phyloP scores from a whole-genome alignment of 2,329 filamentous ascomycete genomes.

The Colletotrichum eleusines region DNA sequence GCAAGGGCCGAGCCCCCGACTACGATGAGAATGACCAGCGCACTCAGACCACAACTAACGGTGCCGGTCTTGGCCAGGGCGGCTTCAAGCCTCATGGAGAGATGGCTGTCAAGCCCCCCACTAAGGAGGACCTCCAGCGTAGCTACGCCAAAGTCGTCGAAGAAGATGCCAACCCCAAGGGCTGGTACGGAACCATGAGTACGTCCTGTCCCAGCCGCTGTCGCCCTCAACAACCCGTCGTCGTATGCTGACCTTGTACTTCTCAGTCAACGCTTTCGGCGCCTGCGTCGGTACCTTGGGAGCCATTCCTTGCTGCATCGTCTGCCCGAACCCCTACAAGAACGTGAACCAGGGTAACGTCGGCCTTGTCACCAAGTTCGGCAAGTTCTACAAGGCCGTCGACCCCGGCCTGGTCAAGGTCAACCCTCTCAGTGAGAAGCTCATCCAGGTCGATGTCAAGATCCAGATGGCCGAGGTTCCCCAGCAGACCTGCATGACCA shows the following conservation, averaged over 20 bases:
- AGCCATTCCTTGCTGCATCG: conserved; percentile 90
- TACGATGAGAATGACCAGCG: conserved; percentile 35
- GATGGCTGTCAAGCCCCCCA: conserved; percentile 83
- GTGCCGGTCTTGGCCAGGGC: conserved; percentile 44
- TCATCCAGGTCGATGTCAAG: conserved; percentile 97
- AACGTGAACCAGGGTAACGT: conserved; percentile 93
- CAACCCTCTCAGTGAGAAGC: conserved; percentile 91
- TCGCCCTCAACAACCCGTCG: background rate
- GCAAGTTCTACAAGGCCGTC: conserved; percentile 92
- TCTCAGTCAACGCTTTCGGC: conserved; percentile 79
- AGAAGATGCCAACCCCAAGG: conserved; percentile 77
- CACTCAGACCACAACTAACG: conserved; percentile 22
- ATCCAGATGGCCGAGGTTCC: conserved; percentile 96
- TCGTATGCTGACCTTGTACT: conserved; percentile 19
- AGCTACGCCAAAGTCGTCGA: conserved; percentile 77
- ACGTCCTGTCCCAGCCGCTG: conserved; percentile 52
- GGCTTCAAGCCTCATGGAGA: conserved; percentile 65
- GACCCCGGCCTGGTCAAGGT: conserved; percentile 97
- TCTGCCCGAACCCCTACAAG: conserved; percentile 97
- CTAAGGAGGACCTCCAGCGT: conserved; percentile 85
- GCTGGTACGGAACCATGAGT: conserved; percentile 94
- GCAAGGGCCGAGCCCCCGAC: conserved; percentile 39
- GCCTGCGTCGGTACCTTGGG: conserved; percentile 81
- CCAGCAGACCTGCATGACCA: conserved; percentile 98
- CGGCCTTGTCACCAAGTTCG: conserved; percentile 95